phyloP scores from a whole-genome alignment of 2,329 filamentous ascomycete genomes.

The Botryotinia convoluta region DNA sequence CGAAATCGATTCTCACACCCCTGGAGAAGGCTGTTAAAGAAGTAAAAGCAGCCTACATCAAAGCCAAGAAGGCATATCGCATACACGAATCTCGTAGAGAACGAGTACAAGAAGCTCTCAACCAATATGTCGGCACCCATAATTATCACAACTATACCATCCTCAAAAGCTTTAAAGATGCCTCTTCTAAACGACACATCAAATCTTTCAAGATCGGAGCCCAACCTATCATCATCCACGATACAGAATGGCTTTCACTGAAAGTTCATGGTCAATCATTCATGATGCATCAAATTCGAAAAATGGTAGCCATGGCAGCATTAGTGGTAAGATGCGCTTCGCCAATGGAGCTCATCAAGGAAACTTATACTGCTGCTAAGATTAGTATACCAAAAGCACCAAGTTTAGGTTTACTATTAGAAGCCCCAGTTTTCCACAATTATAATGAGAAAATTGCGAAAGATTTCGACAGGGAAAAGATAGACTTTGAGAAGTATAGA shows the following conservation, averaged over 20 bases:
- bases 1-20: constrained; percentile 39
- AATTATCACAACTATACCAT: constrained; percentile 99
- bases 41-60: constrained; percentile 77
- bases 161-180: constrained; percentile 76
- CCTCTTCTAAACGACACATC: constrained; percentile 85
- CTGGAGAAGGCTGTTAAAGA: constrained; percentile 66
- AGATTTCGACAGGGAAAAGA: constrained; percentile 61
- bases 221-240: constrained; percentile 77
- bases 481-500: constrained; percentile 78
- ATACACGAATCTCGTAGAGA: constrained; percentile 68
- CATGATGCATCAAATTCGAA: constrained; percentile 99
- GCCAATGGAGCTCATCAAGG: constrained; percentile 64
- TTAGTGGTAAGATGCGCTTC: constrained; percentile 81
- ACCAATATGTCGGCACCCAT: constrained; percentile 75
- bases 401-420: constrained; percentile 80
- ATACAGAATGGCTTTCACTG: constrained; percentile 92
- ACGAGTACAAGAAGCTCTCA: constrained; percentile 72
- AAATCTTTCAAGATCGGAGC: constrained; percentile 82
- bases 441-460: constrained; percentile 75
- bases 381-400: constrained; percentile 94
- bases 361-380: constrained; percentile 69
- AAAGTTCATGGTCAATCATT: constrained; percentile 98
- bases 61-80: constrained; percentile 81
- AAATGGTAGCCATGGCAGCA: constrained; percentile 94
- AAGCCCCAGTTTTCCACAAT: constrained; percentile 84